These are phyloP conservation scores for Circinella umbellata DNA, from an alignment of 371 early-diverging fungal species.

Conservation along the genomic window DNA sequence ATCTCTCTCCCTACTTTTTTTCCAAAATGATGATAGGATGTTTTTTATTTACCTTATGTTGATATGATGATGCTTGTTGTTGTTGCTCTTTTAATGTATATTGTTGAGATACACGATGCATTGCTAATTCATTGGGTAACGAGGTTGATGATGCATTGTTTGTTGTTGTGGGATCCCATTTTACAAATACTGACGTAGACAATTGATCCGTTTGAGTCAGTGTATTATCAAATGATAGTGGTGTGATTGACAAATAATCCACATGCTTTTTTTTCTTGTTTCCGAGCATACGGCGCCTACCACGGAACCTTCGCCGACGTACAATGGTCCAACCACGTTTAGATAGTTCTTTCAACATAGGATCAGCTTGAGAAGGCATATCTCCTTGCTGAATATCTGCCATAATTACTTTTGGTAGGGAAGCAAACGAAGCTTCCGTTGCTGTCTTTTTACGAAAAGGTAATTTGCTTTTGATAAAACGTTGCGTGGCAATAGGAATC, in stretches of 20 bases:
- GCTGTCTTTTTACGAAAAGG: slow-evolving; percentile 36
- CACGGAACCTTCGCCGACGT: slow-evolving; percentile 34
- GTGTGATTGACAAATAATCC: background rate
- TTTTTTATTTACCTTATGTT: background rate
- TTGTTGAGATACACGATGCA: background rate
- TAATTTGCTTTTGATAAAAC: slow-evolving; percentile 40
- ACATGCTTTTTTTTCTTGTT: slow-evolving; percentile 11
- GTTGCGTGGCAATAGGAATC: slow-evolving; percentile 35
- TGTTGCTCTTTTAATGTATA: background rate
- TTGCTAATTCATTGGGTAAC: background rate
- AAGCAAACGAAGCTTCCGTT: slow-evolving; percentile 34
- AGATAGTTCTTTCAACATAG: slow-evolving; percentile 13
- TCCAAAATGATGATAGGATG: no score
- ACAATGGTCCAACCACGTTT: slow-evolving; percentile 50
- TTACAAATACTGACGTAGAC: slow-evolving; percentile 48
- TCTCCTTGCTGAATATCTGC: slow-evolving; percentile 49
- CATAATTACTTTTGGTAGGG: slow-evolving; percentile 44
- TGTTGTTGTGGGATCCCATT: slow-evolving; percentile 18
- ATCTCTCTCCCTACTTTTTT: no score
- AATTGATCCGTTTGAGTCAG: slow-evolving; percentile 35
- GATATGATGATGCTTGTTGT: background rate
- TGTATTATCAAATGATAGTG: slow-evolving; percentile 12
- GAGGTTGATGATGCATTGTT: background rate
- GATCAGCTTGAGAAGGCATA: slow-evolving; percentile 30
- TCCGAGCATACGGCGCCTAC: slow-evolving; percentile 31